A percentile compares a stretch with the other conserved stretches of the same genome.
Evolutionary conservation across 2,329 filamentous ascomycete genomes (phyloP).

Genomic region (Diaporthe citri): DNA sequence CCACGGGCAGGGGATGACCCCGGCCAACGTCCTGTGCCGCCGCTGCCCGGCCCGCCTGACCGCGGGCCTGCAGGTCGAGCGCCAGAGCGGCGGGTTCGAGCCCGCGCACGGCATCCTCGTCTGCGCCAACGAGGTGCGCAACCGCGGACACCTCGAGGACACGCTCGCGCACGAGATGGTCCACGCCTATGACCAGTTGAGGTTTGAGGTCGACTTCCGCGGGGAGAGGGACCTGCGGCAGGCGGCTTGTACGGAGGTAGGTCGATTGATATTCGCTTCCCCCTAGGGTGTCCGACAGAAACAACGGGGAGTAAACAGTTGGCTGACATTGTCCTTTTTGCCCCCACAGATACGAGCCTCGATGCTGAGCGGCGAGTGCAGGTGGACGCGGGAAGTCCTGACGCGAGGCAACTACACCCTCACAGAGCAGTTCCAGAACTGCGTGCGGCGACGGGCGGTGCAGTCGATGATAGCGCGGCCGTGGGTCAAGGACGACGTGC

Average conservation of each 20-base stretch:
- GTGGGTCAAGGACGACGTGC: constrained; percentile 84
- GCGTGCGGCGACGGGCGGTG: constrained; percentile 85
- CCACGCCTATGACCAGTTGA: constrained; percentile 92
- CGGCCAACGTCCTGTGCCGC: constrained; percentile 82
- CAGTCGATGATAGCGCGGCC: constrained; percentile 84
- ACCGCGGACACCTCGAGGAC: constrained; percentile 88
- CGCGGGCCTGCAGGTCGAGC: constrained; percentile 71
- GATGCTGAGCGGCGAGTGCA: constrained; percentile 92
- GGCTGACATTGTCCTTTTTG: constrained; percentile 32
- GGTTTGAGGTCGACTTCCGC: constrained; percentile 90
- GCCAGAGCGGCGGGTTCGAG: constrained; percentile 84
- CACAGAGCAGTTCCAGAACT: constrained; percentile 93
- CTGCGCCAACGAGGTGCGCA: constrained; percentile 90
- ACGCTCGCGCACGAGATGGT: constrained; percentile 98
- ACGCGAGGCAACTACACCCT: constrained; percentile 87
- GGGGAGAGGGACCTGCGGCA: constrained; percentile 81
- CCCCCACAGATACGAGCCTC: constrained; percentile 83
- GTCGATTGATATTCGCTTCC: constrained; percentile 42
- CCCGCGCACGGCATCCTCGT: constrained; percentile 89
- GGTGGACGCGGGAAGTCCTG: constrained; percentile 89
- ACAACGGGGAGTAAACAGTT: not conserved
- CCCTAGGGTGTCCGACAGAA: not conserved
- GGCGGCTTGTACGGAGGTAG: constrained; percentile 92
- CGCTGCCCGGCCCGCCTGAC: constrained; percentile 76
- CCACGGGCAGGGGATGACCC: constrained; percentile 72